Evolutionary conservation across 768 basidiomycete species (phyloP).

Genomic region (Trichaptum fuscoviolaceum): DNA sequence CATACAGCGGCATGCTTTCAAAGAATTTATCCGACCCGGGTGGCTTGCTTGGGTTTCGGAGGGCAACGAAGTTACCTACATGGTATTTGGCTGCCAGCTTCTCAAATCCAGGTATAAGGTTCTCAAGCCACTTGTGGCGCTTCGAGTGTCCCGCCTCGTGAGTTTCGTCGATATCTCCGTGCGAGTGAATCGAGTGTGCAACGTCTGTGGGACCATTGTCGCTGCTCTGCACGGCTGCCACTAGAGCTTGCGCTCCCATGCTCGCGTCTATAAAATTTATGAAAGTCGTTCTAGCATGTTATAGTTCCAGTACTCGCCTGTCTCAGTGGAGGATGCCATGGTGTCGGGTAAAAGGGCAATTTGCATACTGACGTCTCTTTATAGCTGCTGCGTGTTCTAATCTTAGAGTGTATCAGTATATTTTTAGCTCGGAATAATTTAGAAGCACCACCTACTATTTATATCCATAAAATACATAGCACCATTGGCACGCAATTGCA

Average conservation of each 20-base stretch:
- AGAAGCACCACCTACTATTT: background rate
- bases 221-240: conserved; percentile 5
- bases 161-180: conserved; percentile 2
- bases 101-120: conserved; percentile 51
- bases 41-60: conserved; percentile 33
- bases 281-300: background rate
- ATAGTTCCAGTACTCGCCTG: background rate
- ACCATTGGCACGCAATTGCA: background rate
- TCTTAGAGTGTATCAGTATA: background rate
- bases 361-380: background rate
- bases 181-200: conserved; percentile 11
- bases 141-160: background rate
- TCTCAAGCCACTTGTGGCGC: conserved; percentile 14
- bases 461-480: background rate
- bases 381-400: background rate
- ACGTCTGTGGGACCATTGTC: conserved; percentile 10
- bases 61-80: conserved; percentile 52
- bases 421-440: background rate
- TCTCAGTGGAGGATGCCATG: background rate
- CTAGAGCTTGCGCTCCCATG: conserved; percentile 5
- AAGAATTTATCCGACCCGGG: conserved; percentile 43
- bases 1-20: conserved; percentile 72
- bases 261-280: background rate
- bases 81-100: conserved; percentile 47
- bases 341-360: background rate